Base-by-base conservation (phyloP, 352 stramenopile species). In the Pseudoperonospora humuli region DNA sequence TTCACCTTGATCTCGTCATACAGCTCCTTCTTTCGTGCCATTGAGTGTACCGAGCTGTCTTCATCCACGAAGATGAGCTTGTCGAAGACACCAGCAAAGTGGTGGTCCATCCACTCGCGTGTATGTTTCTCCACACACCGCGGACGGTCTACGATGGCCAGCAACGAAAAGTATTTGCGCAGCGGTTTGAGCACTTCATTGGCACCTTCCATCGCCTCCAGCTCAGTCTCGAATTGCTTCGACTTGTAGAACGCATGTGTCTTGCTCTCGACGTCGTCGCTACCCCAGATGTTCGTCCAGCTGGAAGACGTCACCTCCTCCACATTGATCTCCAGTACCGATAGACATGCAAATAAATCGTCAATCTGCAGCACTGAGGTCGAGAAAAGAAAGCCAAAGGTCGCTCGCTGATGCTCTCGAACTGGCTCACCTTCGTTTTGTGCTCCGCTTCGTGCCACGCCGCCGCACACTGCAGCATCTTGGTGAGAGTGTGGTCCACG, bases 1-100 rank as follows among this genome's bases (percentile, higher is more conserved):
- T 84, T 79, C 17, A 79, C 68, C 32, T 81, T 79, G 13, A 85
- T 64, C 17, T 88, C 68, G 5, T 65, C 54, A 27, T 71, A 84
- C 9, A 86, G 45, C 51, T 77, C 63, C 36, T 75, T 78, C 54
- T 84, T 86, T 26, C 68, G 69, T 29, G 54, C 32, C 7, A 75
- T 35, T 9, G 68, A 18, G n/a, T 69, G 54, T 17, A 70, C 66
- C 11, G 50, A 42, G 15, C 37, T 50, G 24, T 60, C 65, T 11
- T 66, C 68, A 38, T 84, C 75, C 25, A 84, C 51, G 45, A 89
- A 83, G 31, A 86, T 50, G 15, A 89, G 63, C 43, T 80, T 86
- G 54, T 86, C 75, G 19, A 89, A 89, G 8, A 89, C 64, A 5
- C 70, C 74, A 3, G 44, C 9, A 29, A 78, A 86, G 43, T 84